Conservation (phyloP, 345 rosid species). For the Geranium brycei region DNA sequence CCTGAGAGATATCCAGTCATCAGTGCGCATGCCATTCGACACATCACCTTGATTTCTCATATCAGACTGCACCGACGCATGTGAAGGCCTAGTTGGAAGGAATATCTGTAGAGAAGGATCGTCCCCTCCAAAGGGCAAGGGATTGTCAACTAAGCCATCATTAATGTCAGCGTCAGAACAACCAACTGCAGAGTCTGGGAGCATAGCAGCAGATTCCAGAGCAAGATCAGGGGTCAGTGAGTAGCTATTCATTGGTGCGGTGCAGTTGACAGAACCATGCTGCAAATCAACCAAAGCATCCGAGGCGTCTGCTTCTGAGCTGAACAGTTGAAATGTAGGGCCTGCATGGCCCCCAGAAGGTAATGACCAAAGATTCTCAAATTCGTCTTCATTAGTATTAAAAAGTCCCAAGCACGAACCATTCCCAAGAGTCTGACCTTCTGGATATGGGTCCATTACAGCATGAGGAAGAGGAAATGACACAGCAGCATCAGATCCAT, state of each 20-base stretch:
- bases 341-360: slow-evolving; percentile 53
- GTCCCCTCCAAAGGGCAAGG: slow-evolving; percentile 60
- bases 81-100: slow-evolving; percentile 75
- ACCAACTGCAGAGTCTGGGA: slow-evolving; percentile 40
- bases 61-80: slow-evolving; percentile 43
- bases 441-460: slow-evolving; percentile 51
- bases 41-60: slow-evolving; percentile 51
- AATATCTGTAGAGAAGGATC: slow-evolving; percentile 91
- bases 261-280: slow-evolving; percentile 38
- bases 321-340: slow-evolving; percentile 64
- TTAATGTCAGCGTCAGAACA: slow-evolving; percentile 35
- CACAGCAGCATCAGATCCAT: slow-evolving; percentile 35
- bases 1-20: slow-evolving; percentile 90
- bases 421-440: slow-evolving; percentile 40
- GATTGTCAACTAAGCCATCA: slow-evolving; percentile 72
- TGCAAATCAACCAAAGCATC: slow-evolving; percentile 52
- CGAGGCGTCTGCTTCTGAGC: slow-evolving; percentile 39
- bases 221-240: slow-evolving; percentile 42
- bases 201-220: slow-evolving; percentile 29
- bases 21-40: slow-evolving; percentile 60
- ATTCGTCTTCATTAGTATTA: slow-evolving; percentile 46
- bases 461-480: slow-evolving; percentile 41
- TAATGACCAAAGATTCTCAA: slow-evolving; percentile 61
- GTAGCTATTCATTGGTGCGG: slow-evolving; percentile 54
- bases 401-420: slow-evolving; percentile 59